Evolutionary conservation across 192 early-diverging fungal species (phyloP).

Genomic region (Rhizophagus sp.): DNA sequence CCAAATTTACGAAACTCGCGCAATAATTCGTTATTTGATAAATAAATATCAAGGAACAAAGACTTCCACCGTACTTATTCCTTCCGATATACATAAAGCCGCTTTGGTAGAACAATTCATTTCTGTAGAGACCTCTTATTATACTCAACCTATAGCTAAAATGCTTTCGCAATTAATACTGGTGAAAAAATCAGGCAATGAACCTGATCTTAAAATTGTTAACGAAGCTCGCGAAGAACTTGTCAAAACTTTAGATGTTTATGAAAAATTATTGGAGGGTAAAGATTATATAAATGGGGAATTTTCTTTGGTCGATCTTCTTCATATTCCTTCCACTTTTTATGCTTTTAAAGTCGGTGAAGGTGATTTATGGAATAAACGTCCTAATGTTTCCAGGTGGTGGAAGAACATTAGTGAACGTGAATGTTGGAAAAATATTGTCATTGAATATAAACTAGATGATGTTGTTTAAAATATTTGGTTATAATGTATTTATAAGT

Average conservation of each 20-base stretch:
- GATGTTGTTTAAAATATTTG: too few relatives aligned
- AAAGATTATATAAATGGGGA: too few relatives aligned
- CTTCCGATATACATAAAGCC: conserved; percentile 32
- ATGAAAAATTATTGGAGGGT: conserved; percentile 1
- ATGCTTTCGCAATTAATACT: not conserved
- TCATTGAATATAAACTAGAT: too few relatives aligned
- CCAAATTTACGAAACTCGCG: too few relatives aligned
- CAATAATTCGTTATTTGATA: conserved; percentile 40
- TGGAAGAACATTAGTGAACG: conserved; percentile 26
- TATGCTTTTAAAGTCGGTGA: too few relatives aligned
- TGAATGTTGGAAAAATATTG: too few relatives aligned
- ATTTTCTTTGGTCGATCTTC: too few relatives aligned
- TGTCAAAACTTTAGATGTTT: conserved; percentile 16
- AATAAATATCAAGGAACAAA: not conserved
- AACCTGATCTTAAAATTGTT: conserved; percentile 4
- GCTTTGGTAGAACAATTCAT: conserved; percentile 39
- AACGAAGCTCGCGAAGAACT: not conserved
- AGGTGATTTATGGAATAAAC: conserved; percentile 11
- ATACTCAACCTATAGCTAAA: not conserved
- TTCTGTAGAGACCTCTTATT: conserved; percentile 29
- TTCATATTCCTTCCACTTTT: too few relatives aligned
- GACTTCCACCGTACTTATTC: conserved; percentile 32
- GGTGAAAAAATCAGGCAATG: not conserved
- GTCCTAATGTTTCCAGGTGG: conserved; percentile 33
- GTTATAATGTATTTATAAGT: too few relatives aligned